These are phyloP conservation scores for Endotrypanum monterogeii DNA, from an alignment of 208 protist species.

Conservation along the genomic window DNA sequence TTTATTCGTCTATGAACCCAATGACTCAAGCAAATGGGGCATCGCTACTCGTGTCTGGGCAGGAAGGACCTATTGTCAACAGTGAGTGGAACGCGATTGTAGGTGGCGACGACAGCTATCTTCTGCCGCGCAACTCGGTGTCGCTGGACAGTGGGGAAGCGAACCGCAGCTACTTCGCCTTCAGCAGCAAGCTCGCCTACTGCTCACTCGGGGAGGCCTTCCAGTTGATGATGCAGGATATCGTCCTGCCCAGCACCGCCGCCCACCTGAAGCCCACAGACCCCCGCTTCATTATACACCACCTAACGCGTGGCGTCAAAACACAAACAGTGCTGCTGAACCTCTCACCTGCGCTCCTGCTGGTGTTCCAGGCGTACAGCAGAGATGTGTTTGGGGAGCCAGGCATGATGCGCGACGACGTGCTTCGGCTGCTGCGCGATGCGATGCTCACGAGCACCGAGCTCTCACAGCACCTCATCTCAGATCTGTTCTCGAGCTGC, in stretches of 20 bases:
- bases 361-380: conserved; percentile 79
- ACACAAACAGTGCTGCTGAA: conserved; percentile 59
- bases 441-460: conserved; percentile 91
- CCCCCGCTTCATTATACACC: conserved; percentile 33
- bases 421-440: conserved; percentile 81
- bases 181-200: conserved; percentile 5
- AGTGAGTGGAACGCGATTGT: background rate
- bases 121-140: background rate
- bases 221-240: conserved; percentile 18
- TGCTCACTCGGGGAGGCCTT: conserved; percentile 26
- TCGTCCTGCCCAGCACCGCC: conserved; percentile 25
- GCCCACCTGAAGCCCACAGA: conserved; percentile 10
- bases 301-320: conserved; percentile 49
- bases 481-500: conserved; percentile 81
- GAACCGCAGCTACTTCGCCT: background rate
- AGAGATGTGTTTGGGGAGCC: conserved; percentile 67
- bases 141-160: background rate
- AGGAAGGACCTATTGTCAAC: background rate
- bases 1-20: conserved; percentile 39
- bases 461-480: conserved; percentile 81
- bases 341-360: conserved; percentile 58
- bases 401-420: conserved; percentile 68
- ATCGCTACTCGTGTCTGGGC: background rate
- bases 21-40: background rate
- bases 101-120: background rate